phyloP scores from a whole-genome alignment of 1,139 yeast genomes.

The Magnusiomyces magnusii region DNA sequence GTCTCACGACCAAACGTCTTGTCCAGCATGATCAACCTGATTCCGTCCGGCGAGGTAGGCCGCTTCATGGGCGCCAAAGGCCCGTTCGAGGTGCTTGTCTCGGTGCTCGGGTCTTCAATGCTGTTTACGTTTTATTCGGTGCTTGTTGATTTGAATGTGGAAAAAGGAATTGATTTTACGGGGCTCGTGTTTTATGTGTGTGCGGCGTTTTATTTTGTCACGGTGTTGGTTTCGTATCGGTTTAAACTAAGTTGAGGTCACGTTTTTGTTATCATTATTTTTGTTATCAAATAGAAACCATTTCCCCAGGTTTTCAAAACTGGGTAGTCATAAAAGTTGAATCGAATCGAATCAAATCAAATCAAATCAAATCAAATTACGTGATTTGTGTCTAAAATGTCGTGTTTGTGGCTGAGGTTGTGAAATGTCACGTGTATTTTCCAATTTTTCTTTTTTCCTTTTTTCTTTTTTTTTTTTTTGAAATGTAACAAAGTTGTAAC shows the following conservation, averaged over 20 bases:
- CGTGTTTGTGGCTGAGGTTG: background rate
- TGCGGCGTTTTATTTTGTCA: background rate
- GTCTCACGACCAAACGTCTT: constrained; percentile 1
- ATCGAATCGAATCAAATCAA: too few relatives aligned
- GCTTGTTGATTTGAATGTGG: background rate
- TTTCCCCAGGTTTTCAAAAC: too few relatives aligned
- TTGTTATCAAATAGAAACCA: too few relatives aligned
- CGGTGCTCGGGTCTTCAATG: background rate
- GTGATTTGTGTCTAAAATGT: background rate
- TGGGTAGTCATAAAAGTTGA: too few relatives aligned
- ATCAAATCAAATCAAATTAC: too few relatives aligned
- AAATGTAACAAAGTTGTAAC: background rate
- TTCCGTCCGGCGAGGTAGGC: background rate
- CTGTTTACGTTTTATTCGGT: background rate
- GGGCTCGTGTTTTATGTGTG: background rate
- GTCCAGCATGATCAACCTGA: background rate
- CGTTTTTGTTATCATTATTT: too few relatives aligned
- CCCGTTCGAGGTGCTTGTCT: background rate
- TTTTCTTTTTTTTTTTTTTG: background rate
- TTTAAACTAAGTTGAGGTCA: background rate
- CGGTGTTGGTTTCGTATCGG: background rate
- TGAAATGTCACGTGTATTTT: background rate
- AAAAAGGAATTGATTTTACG: background rate
- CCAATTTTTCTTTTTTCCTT: background rate
- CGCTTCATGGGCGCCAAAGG: constrained; percentile 4